phyloP scores from a whole-genome alignment of 2,329 filamentous ascomycete genomes.

The Microcera coccophila region DNA sequence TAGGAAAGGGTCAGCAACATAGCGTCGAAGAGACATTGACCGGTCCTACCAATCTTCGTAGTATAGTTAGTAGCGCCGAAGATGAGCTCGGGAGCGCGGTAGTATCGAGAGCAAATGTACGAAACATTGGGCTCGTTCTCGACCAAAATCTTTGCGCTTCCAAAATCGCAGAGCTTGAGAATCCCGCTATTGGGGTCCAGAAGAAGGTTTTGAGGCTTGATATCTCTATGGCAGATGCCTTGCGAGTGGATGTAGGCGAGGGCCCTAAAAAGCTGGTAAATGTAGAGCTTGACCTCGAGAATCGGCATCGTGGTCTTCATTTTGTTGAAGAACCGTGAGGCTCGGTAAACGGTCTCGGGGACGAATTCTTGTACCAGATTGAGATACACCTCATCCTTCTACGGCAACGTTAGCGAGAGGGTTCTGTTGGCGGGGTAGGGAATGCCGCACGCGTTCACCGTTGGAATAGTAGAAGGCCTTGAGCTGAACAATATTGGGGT shows the following conservation, averaged over 20 bases:
- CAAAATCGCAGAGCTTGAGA: slow-evolving; percentile 97
- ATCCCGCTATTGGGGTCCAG: slow-evolving; percentile 88
- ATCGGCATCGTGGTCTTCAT: slow-evolving; percentile 99
- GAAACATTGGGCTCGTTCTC: slow-evolving; percentile 99
- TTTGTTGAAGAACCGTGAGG: slow-evolving; percentile 99
- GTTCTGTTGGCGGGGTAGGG: background rate
- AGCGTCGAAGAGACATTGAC: background rate
- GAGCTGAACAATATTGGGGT: slow-evolving; percentile 97
- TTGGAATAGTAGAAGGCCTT: slow-evolving; percentile 99
- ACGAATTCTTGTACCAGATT: slow-evolving; percentile 98
- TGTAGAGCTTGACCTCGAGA: slow-evolving; percentile 98
- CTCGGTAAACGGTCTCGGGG: slow-evolving; percentile 95
- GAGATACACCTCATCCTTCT: slow-evolving; percentile 98
- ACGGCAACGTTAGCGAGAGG: slow-evolving; percentile 13
- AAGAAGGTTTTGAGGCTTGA: slow-evolving; percentile 97
- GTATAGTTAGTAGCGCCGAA: slow-evolving; percentile 99
- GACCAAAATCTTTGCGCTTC: slow-evolving; percentile 96
- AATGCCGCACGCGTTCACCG: slow-evolving; percentile 75
- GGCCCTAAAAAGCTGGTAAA: slow-evolving; percentile 97
- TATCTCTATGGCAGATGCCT: slow-evolving; percentile 97
- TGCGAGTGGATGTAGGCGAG: slow-evolving; percentile 98
- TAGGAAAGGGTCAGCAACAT: slow-evolving; percentile 46
- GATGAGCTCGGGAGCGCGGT: slow-evolving; percentile 94
- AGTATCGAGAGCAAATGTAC: slow-evolving; percentile 99
- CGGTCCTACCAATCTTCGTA: slow-evolving; percentile 90